Conservation (phyloP, 2,329 filamentous ascomycete species). For the Hortaea sp. region DNA sequence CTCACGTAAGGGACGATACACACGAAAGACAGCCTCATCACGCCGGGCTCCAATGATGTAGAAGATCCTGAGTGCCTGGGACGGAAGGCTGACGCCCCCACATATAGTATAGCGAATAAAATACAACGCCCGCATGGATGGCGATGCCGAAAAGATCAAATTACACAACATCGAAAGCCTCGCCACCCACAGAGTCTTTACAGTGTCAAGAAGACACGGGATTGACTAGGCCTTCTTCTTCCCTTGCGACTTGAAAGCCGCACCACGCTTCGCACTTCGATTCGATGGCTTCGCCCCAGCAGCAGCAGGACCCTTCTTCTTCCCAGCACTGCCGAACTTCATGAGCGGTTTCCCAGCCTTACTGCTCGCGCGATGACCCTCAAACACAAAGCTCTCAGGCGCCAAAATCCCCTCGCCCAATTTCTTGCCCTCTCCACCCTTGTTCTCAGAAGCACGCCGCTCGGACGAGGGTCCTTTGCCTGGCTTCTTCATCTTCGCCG, state of each 20-base stretch:
- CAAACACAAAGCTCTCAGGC: slow-evolving; percentile 67
- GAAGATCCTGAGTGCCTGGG: too few species aligned
- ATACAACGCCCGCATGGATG: too few species aligned
- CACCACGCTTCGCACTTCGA: slow-evolving; percentile 33
- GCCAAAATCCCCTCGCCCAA: slow-evolving; percentile 36
- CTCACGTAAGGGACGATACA: too few species aligned
- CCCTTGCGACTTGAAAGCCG: slow-evolving; percentile 36
- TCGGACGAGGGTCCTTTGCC: background rate
- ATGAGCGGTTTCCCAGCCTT: slow-evolving; percentile 55
- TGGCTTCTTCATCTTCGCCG: slow-evolving; percentile 35
- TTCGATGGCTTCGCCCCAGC: slow-evolving; percentile 33
- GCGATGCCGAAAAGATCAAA: too few species aligned
- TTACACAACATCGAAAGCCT: too few species aligned
- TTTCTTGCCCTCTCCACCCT: slow-evolving; percentile 6
- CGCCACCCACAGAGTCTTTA: too few species aligned
- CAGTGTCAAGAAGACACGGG: too few species aligned
- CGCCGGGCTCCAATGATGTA: too few species aligned
- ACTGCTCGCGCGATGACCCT: slow-evolving; percentile 63
- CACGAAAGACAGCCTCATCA: too few species aligned
- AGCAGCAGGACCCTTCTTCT: slow-evolving; percentile 36
- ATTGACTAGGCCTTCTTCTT: slow-evolving; percentile 19
- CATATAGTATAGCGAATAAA: too few species aligned
- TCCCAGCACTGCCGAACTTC: slow-evolving; percentile 43
- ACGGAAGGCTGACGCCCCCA: too few species aligned
- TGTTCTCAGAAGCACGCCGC: slow-evolving; percentile 1